phyloP scores from a whole-genome alignment of 2,329 filamentous ascomycete genomes.

The Salinomyces thailandicus region DNA sequence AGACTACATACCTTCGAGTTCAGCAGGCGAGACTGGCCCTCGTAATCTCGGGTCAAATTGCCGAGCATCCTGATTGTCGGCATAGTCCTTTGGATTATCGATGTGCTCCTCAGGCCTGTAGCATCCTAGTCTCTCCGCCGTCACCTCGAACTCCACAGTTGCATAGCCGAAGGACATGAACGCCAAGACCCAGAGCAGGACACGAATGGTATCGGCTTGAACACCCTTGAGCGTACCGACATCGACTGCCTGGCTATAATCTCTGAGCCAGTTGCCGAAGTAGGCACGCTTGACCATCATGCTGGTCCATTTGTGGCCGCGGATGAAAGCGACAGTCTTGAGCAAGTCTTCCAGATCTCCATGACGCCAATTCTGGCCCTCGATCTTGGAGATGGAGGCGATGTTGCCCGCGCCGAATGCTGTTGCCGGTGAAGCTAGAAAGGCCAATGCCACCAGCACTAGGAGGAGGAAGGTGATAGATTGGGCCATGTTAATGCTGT shows the following conservation, averaged over 20 bases:
- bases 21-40: constrained; percentile 52
- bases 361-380: constrained; percentile 44
- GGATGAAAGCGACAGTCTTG: constrained; percentile 37
- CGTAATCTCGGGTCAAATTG: constrained; percentile 72
- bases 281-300: constrained; percentile 30
- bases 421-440: constrained; percentile 21
- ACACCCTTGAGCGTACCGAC: constrained; percentile 44
- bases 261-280: constrained; percentile 13
- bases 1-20: too few relatives aligned
- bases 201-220: constrained; percentile 43
- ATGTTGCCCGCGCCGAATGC: constrained; percentile 42
- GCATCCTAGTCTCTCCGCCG: constrained; percentile 40
- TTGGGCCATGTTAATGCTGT: constrained; percentile 4
- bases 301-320: constrained; percentile 30
- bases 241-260: constrained; percentile 44
- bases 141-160: constrained; percentile 48
- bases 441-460: constrained; percentile 17
- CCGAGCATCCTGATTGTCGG: constrained; percentile 75
- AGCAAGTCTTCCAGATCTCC: constrained; percentile 44
- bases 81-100: constrained; percentile 51
- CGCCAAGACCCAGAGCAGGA: constrained; percentile 45
- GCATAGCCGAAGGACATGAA: constrained; percentile 49
- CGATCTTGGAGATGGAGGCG: constrained; percentile 31
- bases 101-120: constrained; percentile 46
- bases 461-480: constrained; percentile 13